phyloP scores from a whole-genome alignment of 2,329 filamentous ascomycete genomes.

The Truncatella angustata region DNA sequence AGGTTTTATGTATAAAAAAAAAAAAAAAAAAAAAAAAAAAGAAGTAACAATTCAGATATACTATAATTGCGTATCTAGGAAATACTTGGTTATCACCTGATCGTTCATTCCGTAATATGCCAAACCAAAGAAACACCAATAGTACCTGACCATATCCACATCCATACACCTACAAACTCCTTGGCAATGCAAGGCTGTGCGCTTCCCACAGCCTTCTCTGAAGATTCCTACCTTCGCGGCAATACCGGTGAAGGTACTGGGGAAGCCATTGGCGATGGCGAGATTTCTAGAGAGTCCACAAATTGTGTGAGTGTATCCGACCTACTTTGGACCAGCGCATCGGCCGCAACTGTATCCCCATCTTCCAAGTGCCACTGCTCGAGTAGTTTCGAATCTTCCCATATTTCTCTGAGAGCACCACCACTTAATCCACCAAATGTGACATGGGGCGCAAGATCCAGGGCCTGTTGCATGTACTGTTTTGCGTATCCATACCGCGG shows the following conservation, averaged over 20 bases:
- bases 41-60: too few relatives aligned
- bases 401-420: not conserved
- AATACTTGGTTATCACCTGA: too few relatives aligned
- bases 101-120: too few relatives aligned
- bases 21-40: too few relatives aligned
- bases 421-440: not conserved
- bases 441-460: not conserved
- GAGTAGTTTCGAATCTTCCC: slow-evolving; percentile 9
- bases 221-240: too few relatives aligned
- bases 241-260: not conserved
- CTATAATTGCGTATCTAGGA: too few relatives aligned
- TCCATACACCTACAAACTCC: too few relatives aligned
- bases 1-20: too few relatives aligned
- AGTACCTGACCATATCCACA: too few relatives aligned
- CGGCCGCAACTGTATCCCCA: slow-evolving; percentile 2
- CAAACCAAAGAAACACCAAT: too few relatives aligned
- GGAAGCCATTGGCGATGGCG: not conserved
- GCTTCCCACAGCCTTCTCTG: not conserved
- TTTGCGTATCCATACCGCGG: slow-evolving; percentile 1
- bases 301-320: not conserved
- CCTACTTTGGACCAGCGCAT: not conserved
- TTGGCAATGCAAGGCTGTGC: not conserved
- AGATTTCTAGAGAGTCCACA: not conserved
- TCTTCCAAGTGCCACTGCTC: slow-evolving; percentile 5
- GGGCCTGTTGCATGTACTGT: slow-evolving; percentile 3